phyloP scores from a whole-genome alignment of 495 filamentous ascomycete genomes.

The Patellaria atrata region DNA sequence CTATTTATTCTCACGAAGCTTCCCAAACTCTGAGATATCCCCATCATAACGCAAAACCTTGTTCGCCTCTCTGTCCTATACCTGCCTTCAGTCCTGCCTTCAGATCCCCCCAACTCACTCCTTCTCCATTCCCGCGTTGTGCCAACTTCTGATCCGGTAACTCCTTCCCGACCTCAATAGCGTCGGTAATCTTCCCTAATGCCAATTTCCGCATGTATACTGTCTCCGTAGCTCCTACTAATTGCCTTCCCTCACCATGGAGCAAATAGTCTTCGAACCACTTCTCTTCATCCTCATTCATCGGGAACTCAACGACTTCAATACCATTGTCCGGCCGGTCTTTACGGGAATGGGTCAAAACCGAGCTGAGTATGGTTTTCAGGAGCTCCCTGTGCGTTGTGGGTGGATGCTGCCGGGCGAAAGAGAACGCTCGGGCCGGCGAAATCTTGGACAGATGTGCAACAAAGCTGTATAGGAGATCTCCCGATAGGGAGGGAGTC shows the following conservation, averaged over 20 bases:
- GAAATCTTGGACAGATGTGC: conserved; percentile 49
- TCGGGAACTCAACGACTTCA: conserved; percentile 57
- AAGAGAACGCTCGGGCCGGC: conserved; percentile 59
- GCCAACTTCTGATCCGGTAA: no score
- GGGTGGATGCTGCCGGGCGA: conserved; percentile 49
- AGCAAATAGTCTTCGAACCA: conserved; percentile 57
- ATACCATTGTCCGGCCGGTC: conserved; percentile 40
- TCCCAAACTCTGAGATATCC: no score
- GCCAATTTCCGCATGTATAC: conserved; percentile 52
- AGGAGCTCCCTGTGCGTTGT: conserved; percentile 45
- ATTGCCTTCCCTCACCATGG: conserved; percentile 43
- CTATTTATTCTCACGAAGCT: no score
- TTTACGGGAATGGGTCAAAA: conserved; percentile 36
- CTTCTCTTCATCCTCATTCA: conserved; percentile 49
- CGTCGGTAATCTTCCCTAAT: conserved; percentile 34
- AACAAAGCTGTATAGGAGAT: conserved; percentile 49
- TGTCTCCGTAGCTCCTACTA: conserved; percentile 50
- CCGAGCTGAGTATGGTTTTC: conserved; percentile 48
- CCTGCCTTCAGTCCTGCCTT: no score
- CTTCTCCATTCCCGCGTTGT: no score
- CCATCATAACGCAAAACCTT: no score
- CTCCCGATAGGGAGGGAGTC: conserved; percentile 46
- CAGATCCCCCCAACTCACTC: no score
- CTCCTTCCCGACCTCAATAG: no score
- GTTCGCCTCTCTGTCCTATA: no score